These are phyloP conservation scores for Phylloporus rhodoxanthus DNA, from an alignment of 768 basidiomycete species.

Conservation along the genomic window DNA sequence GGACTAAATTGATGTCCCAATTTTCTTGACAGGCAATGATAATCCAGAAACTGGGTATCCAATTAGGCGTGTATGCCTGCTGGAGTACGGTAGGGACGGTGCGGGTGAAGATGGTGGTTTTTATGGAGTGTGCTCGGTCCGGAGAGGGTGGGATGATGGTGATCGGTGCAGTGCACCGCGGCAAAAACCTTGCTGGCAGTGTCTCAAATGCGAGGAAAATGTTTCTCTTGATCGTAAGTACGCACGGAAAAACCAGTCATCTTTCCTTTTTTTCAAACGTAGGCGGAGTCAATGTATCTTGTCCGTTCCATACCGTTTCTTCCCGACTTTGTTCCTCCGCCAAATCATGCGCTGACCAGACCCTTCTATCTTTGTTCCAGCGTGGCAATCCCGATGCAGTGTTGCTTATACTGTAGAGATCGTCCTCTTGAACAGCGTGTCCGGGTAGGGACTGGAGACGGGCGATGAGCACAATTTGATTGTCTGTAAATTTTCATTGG, in stretches of 20 bases:
- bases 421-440: neutral
- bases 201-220: neutral
- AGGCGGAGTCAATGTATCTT: neutral
- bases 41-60: neutral
- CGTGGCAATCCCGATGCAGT: neutral
- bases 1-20: neutral
- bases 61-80: neutral
- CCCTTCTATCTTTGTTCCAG: neutral
- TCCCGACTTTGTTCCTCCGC: neutral
- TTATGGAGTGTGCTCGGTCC: slow-evolving; percentile 5
- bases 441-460: neutral
- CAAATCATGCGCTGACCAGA: neutral
- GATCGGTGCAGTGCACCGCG: slow-evolving; percentile 1
- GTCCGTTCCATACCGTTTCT: slow-evolving; percentile 1
- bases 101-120: neutral
- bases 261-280: slow-evolving; percentile 3
- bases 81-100: slow-evolving; percentile 1
- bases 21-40: slow-evolving; percentile 1
- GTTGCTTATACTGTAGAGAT: neutral
- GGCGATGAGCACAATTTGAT: neutral
- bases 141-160: slow-evolving; percentile 9
- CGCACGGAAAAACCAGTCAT: neutral
- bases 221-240: slow-evolving; percentile 5
- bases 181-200: neutral
- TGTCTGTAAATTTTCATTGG: neutral